Percentiles rank a stretch among this genome's conserved stretches.
These are phyloP conservation scores for Auricularia sp. DNA, from an alignment of 768 basidiomycete species.

Conservation along the genomic window DNA sequence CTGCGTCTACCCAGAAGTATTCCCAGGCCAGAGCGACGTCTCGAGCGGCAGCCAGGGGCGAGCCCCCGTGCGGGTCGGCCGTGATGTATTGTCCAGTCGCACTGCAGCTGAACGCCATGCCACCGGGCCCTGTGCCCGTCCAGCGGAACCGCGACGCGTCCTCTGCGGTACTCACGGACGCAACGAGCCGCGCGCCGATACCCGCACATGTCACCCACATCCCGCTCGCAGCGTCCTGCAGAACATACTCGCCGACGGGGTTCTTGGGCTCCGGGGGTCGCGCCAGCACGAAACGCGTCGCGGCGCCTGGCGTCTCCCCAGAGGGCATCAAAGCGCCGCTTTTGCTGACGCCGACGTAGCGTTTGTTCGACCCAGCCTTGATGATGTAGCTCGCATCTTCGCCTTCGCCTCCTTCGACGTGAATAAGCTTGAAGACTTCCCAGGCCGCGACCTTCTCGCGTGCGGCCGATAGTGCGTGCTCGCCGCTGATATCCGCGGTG, in stretches of 20 bases:
- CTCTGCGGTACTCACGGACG: not conserved
- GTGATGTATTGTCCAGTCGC: not conserved
- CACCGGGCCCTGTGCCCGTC: not conserved
- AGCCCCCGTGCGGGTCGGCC: not conserved
- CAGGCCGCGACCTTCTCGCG: constrained; percentile 20
- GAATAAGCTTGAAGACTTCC: constrained; percentile 23
- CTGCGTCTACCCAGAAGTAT: not conserved
- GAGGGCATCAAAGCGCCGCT: constrained; percentile 16
- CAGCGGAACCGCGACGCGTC: not conserved
- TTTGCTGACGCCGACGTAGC: constrained; percentile 19
- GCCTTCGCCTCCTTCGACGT: constrained; percentile 15
- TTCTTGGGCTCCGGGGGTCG: not conserved
- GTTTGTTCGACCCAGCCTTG: constrained; percentile 22
- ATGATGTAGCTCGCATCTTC: constrained; percentile 22
- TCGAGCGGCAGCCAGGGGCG: not conserved
- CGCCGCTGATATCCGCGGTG: constrained; percentile 25
- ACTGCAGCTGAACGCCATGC: not conserved
- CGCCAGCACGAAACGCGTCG: not conserved
- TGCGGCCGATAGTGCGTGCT: constrained; percentile 19
- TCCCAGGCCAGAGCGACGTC: not conserved
- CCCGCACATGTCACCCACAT: not conserved
- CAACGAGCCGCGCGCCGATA: not conserved
- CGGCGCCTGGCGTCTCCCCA: not conserved
- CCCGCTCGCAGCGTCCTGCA: not conserved
- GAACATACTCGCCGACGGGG: not conserved